Base-by-base conservation (phyloP, 257 asterid genomes). In the Nicotiana attenuata region DNA sequence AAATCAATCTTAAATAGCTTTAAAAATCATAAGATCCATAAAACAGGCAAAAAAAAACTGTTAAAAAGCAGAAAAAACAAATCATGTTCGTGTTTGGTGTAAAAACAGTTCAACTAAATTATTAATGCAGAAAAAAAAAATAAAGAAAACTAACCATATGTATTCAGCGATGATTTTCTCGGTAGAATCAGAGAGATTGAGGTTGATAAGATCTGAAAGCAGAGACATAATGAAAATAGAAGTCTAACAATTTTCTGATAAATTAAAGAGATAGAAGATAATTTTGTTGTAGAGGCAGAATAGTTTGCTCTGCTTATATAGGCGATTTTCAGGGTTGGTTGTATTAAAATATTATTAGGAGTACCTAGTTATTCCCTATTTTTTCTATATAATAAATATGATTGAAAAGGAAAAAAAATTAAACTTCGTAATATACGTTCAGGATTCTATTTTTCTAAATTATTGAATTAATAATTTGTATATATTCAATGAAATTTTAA, bases 121-220 rank as follows among this genome's bases (percentile, higher is more conserved):
- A 9, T 41, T 41, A 41, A 41, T 41, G 50, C 22, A 73, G 50
- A 75, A 13, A 7, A 50, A 24, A 0, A 20, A 11, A n/a, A 71
- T 9, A 4, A 67, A 9, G 65, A 84, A 5, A 31, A 76, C 85
- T 77, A 22, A 93, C 97, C 98, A 94, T 73, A 94, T 91, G 45
- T 94, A 94, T 68, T 94, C 98, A 1, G 93, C 97, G 15, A 94
- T 94, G 81, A 76, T 63, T 69, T 94, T 94, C 1, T 87, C 75
- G 16, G 97, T 89, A 33, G 82, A 66, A 3, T 88, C 94, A 35
- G 97, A 85, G 22, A 94, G 91, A 83, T 92, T 69, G 85, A 94
- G 83, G 86, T 90, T 91, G 83, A 88, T 81, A 85, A 94, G 92
- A 89, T 92, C 93, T 63, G 78, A 81, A 10, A 92, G 92, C 28